These are phyloP conservation scores for Ceriops tagal DNA, from an alignment of 345 rosid genomes.

Conservation along the genomic window DNA sequence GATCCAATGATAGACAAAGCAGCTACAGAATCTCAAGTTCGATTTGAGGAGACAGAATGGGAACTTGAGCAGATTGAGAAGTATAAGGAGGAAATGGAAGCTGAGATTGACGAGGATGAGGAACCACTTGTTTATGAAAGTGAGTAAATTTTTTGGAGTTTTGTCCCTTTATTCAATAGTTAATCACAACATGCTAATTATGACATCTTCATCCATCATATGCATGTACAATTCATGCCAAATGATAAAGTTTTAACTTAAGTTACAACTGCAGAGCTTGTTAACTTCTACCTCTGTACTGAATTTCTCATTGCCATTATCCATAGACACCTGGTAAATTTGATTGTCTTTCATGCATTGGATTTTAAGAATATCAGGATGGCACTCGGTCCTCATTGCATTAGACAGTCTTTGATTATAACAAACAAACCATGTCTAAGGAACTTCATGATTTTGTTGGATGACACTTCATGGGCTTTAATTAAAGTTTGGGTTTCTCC, in stretches of 20 bases:
- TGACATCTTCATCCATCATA: background rate
- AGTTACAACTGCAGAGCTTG: too few species aligned
- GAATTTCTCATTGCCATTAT: too few species aligned
- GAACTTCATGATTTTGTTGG: background rate
- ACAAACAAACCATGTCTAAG: background rate
- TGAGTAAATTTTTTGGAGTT: slow-evolving; percentile 36
- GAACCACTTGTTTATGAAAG: slow-evolving; percentile 97
- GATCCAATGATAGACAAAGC: slow-evolving; percentile 88
- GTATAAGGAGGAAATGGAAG: slow-evolving; percentile 99
- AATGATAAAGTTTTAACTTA: too few species aligned
- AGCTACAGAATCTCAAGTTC: slow-evolving; percentile 61
- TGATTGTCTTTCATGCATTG: too few species aligned
- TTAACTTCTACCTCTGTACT: too few species aligned
- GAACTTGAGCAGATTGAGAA: slow-evolving; percentile 93
- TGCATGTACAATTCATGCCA: too few species aligned
- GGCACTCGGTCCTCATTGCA: background rate
- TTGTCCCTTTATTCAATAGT: background rate
- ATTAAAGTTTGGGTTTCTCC: background rate
- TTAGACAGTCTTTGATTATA: background rate
- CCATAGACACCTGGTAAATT: too few species aligned
- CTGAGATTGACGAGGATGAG: slow-evolving; percentile 98
- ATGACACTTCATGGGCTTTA: background rate
- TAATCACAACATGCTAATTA: background rate
- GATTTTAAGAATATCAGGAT: too few species aligned
- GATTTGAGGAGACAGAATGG: slow-evolving; percentile 91